A percentile compares a stretch with the other conserved stretches of the same genome.
Evolutionary conservation across 805 yeast genomes (phyloP).

Genomic region (Metschnikowia lochheadii): DNA sequence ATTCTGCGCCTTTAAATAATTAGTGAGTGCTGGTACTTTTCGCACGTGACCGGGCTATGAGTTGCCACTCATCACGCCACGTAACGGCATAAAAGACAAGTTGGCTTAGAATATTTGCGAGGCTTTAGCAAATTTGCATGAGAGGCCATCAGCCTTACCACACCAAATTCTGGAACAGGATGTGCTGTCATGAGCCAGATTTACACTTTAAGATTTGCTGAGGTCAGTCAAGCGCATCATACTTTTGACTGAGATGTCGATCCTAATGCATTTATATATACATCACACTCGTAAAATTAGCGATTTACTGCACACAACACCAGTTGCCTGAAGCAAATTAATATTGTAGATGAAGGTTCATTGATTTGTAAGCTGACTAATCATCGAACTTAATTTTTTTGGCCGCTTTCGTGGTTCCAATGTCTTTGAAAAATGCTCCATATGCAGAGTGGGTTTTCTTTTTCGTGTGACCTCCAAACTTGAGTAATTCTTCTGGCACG

Average conservation of each 20-base stretch:
- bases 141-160: background rate
- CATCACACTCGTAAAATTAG: background rate
- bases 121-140: background rate
- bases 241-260: background rate
- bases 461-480: slow-evolving; percentile 96
- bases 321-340: background rate
- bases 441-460: slow-evolving; percentile 97
- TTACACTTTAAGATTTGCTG: background rate
- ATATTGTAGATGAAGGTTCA: background rate
- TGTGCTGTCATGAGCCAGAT: background rate
- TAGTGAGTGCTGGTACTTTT: background rate
- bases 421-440: slow-evolving; percentile 95
- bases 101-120: background rate
- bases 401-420: slow-evolving; percentile 77
- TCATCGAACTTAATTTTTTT: slow-evolving; percentile 82
- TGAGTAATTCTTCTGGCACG: slow-evolving; percentile 90
- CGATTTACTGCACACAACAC: background rate
- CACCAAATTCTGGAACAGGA: background rate
- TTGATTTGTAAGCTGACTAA: slow-evolving; percentile 1
- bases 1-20: slow-evolving; percentile 3
- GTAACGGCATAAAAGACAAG: background rate
- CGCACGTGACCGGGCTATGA: slow-evolving; percentile 4
- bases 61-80: background rate
- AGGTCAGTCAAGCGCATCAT: background rate
- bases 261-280: background rate